Base-by-base conservation (phyloP, 768 basidiomycete genomes). In the Leccinum longicurvipes region DNA sequence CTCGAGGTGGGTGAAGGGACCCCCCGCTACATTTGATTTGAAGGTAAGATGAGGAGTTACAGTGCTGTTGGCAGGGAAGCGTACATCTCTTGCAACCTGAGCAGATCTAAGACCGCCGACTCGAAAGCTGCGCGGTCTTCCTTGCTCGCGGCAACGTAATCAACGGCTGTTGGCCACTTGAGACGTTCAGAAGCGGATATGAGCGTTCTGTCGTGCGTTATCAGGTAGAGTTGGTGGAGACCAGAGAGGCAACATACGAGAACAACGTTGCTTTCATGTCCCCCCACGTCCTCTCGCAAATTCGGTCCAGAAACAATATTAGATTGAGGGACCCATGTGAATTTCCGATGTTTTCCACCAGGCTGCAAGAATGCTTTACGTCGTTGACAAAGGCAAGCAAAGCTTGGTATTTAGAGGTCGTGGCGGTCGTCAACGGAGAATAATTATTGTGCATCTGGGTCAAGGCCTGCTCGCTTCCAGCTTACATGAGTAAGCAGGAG, bases 161-260 rank as follows among this genome's bases (percentile, higher is more conserved):
- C 80, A 0, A 93, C 80, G 17, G 81, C 76, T 60, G 79, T 77
- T 2, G 96, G 96, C 96, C 96, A 98, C n/a, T 84, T 80, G 24
- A 98, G 70, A 46, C 76, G 78, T 69, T 95, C 93, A 1, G 89
- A 79, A 14, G 82, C 79, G 25, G 74, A 70, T 21, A 85, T 72
- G 23, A 98, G 75, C 5, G 77, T 70, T 19, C 94, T 96, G 51
- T 8, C 27, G 47, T 6, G 28, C 11, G 36, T 41, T n/a, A 41
- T 53, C 29, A 57, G 12, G 39, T 7, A 36, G 25, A 31, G 24
- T 46, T 27, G 23, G 48, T 17, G 56, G 6, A 36, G 15, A 25
- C 19, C 50, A 6, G 34, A 54, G 36, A 11, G 56, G 3, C 24
- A 24, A 77, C 83, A 60, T 64, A 93, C 92, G 74, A 70, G 11